Evolutionary conservation across 495 filamentous ascomycete genomes (phyloP), one percentile per base, ranked within the genome.

Genomic region (Talaromyces wortmannii): DNA sequence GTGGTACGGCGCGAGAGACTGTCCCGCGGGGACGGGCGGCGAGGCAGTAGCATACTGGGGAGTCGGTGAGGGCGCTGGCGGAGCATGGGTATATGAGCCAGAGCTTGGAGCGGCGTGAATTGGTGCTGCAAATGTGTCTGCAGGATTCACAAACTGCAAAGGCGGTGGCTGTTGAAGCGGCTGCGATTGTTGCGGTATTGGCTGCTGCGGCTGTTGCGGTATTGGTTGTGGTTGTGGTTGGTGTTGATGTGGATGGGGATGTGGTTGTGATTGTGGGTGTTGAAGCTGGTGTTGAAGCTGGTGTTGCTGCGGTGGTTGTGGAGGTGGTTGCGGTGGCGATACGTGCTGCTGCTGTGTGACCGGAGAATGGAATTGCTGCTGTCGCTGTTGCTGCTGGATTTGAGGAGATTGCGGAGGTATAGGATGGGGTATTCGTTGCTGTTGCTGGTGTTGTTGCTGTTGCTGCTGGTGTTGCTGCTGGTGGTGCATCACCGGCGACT

Each of bases 121-220:
- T 16, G 45, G 45, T 45, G 15, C 16, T 31, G 30, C 48, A 32
- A 31, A 40, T 16, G 74, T 54, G 55, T 74, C 65, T 30, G 70
- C 65, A 0, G 72, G 72, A 29, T 74, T 75, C 32, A 76, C 68
- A 63, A 71, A 77, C 50, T 73, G 57, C 12, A 45, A 5, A 31
- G 8, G 11, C 47, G 48, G 46, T 61, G 61, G 31, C 61, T 63
- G 18, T 53, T 59, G 44, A 58, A 42, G n/a, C 59, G 62, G 12
- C 42, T 66, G 63, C 58, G 45, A 76, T 71, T 32, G 68, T 67
- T 74, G 55, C 55, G 57, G 31, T 33, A n/a, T 16, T 50, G 12
- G 13, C 18, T 44, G 31, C 43, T 52, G 50, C 4, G 33, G 62
- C 29, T 59, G 57, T 31, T 59, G 60, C 33, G 55, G 59, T 52